These are phyloP conservation scores for Gremmenia infestans DNA, from an alignment of 2,329 filamentous ascomycete species.

Conservation along the genomic window DNA sequence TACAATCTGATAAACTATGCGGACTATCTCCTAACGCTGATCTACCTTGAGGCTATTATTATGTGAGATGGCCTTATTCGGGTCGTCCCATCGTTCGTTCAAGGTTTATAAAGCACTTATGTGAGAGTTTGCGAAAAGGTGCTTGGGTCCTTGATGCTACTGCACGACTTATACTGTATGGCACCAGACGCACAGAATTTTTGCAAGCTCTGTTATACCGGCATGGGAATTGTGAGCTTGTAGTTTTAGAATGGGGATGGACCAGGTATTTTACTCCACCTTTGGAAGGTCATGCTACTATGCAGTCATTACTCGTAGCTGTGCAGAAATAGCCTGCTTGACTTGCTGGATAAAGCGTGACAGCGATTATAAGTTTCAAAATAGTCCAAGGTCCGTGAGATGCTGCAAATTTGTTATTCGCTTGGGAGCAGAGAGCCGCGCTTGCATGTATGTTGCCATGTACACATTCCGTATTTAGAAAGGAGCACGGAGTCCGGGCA, in stretches of 20 bases:
- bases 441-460: neutral
- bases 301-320: constrained; percentile 5
- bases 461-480: neutral
- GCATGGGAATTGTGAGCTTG: neutral
- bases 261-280: neutral
- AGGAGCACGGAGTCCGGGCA: neutral
- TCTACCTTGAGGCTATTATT: constrained; percentile 12
- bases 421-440: neutral
- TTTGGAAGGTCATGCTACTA: constrained; percentile 3
- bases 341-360: neutral
- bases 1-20: too few species aligned
- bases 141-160: constrained; percentile 4
- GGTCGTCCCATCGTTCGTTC: neutral
- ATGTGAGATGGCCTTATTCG: neutral
- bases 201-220: neutral
- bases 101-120: neutral
- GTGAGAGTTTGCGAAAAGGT: neutral
- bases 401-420: neutral
- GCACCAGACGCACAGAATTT: neutral
- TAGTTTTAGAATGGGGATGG: neutral
- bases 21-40: neutral
- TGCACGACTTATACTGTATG: neutral
- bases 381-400: neutral
- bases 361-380: neutral
- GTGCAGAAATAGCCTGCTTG: constrained; percentile 1